A percentile compares a stretch with the other conserved stretches of the same genome.
Evolutionary conservation across 768 basidiomycete genomes (phyloP).

Genomic region (Leucocoprinus birnbaumii): DNA sequence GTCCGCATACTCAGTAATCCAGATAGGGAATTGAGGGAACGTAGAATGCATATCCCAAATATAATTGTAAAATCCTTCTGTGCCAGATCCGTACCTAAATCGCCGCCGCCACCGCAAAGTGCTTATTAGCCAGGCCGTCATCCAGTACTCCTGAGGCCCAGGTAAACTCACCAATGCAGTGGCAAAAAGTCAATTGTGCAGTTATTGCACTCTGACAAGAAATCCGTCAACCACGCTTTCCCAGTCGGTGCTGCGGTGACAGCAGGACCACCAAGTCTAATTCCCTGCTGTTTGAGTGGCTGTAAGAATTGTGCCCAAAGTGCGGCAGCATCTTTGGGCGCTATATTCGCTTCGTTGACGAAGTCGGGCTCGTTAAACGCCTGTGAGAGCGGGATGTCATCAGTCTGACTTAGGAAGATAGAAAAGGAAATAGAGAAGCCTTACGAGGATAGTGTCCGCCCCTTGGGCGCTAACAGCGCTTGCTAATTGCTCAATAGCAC

Average conservation of each 20-base stretch:
- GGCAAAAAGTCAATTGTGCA: constrained; percentile 51
- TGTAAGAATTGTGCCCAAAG: constrained; percentile 59
- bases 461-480: constrained; percentile 40
- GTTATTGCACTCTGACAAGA: constrained; percentile 47
- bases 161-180: constrained; percentile 39
- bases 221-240: constrained; percentile 51
- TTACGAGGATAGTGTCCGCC: constrained; percentile 46
- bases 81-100: constrained; percentile 55
- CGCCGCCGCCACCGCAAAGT: no score
- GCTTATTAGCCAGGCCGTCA: not conserved
- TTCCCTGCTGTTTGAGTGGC: constrained; percentile 46
- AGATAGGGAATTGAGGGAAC: constrained; percentile 49
- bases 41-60: constrained; percentile 48
- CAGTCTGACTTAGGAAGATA: constrained; percentile 30
- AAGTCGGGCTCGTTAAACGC: constrained; percentile 55
- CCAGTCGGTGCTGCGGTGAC: constrained; percentile 50
- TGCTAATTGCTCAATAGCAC: constrained; percentile 33
- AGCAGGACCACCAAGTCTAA: constrained; percentile 57
- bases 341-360: constrained; percentile 41
- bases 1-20: constrained; percentile 67
- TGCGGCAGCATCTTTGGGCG: constrained; percentile 41
- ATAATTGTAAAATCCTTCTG: constrained; percentile 51
- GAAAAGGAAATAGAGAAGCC: constrained; percentile 10
- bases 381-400: constrained; percentile 20
- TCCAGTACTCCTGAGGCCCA: not conserved